These are phyloP conservation scores for Inga laurina DNA, from an alignment of 306 rosid genomes.

Conservation along the genomic window DNA sequence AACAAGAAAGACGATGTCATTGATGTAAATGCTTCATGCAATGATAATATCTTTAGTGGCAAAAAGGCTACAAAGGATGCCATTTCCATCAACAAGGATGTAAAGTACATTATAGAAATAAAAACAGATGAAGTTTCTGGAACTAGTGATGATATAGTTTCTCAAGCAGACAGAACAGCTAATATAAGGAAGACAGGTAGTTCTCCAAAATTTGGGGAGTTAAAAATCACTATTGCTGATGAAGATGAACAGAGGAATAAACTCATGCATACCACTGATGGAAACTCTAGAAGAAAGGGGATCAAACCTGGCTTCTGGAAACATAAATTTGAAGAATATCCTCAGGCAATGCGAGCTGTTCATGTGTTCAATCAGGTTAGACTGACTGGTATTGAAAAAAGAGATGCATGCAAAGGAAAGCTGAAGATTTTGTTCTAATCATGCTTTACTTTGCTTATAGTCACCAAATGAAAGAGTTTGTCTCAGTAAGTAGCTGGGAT, in stretches of 20 bases:
- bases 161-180: constrained; percentile 61
- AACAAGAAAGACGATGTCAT: constrained; percentile 42
- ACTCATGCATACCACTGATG: constrained; percentile 36
- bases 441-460: constrained; percentile 8
- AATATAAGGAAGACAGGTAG: constrained; percentile 69
- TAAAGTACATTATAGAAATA: constrained; percentile 43
- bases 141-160: constrained; percentile 58
- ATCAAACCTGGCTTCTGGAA: constrained; percentile 69
- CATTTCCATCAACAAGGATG: constrained; percentile 36
- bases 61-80: constrained; percentile 49
- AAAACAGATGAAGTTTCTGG: constrained; percentile 46
- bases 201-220: constrained; percentile 59
- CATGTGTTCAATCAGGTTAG: constrained; percentile 72
- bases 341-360: constrained; percentile 57
- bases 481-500: constrained; percentile 8
- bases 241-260: constrained; percentile 55
- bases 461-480: not conserved
- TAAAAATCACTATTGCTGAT: constrained; percentile 68
- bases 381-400: constrained; percentile 21
- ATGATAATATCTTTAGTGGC: constrained; percentile 40
- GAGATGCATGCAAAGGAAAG: constrained; percentile 20
- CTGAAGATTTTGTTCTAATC: not conserved
- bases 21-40: constrained; percentile 43
- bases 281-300: constrained; percentile 76
- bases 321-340: constrained; percentile 64